Evolutionary conservation across 768 basidiomycete species (phyloP), one percentile per base, ranked within the genome.

Genomic region (Collybiopsis confluens): DNA sequence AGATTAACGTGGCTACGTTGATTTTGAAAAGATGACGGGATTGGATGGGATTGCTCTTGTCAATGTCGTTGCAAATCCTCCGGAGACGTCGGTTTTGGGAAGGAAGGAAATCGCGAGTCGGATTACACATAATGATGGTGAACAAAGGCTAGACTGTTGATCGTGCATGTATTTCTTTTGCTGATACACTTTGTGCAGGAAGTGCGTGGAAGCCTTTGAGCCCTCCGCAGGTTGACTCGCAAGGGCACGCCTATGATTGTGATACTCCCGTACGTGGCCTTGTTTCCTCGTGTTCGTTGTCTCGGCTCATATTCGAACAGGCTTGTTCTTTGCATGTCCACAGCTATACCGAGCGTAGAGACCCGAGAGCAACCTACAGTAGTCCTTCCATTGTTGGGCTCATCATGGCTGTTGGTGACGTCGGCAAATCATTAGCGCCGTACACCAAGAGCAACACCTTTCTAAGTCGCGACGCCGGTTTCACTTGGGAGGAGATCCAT

Each of bases 401-500:
- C 11, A 79, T 99, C 69, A 90, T 99, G 81, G 97, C 89, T 1
- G 94, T 98, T 41, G 97, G 97, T 7, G 98, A 92, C 61, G 95
- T 99, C 13, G 97, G 97, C 38, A 88, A 92, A 58, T 64, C 72
- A 1, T 81, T 99, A 1, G 84, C 81, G 0, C 73, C 84, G 0
- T 99, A 99, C 71, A 78, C 75, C 3, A 89, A 98, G 27, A 85
- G 86, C 56, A 95, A 98, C 66, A 97, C 94, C 2, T 98, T 97
- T 86, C 79, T 98, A 37, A 92, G 91, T 53, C 91, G 97, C 3
- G 92, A 99, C 61, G 97, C 85, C 2, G 97, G 97, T 8, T 97
- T 97, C 70, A 93, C 91, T 0, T 99, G 97, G 97, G 85, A 97
- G 65, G 97, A 99, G 71, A 88, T 99, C 0, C 94, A 94, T 74